phyloP scores from a whole-genome alignment of 805 yeast species.

The Suhomyces kilbournensis region DNA sequence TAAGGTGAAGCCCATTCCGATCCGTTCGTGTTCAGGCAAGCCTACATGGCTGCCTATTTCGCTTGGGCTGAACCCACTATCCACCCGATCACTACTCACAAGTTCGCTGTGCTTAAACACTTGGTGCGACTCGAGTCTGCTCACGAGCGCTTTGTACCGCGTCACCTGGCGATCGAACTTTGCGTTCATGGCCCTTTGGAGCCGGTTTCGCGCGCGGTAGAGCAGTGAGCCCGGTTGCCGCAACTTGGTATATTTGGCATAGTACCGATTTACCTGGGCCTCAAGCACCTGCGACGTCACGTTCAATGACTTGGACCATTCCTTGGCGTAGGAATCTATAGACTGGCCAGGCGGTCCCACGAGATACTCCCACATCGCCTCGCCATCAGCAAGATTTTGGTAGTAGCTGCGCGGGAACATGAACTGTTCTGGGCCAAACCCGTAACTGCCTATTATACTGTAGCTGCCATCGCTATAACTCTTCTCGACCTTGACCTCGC shows the following conservation, averaged over 20 bases:
- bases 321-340: background rate
- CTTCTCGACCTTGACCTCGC: constrained; percentile 11
- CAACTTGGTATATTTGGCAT: constrained; percentile 3
- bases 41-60: constrained; percentile 9
- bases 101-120: constrained; percentile 37
- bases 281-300: constrained; percentile 3
- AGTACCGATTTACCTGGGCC: constrained; percentile 4
- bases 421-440: constrained; percentile 25
- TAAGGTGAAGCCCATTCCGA: constrained; percentile 27
- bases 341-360: constrained; percentile 10
- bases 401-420: constrained; percentile 30
- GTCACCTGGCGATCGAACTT: constrained; percentile 11
- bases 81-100: constrained; percentile 13
- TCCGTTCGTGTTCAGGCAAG: constrained; percentile 22
- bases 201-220: constrained; percentile 4
- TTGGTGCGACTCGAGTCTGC: constrained; percentile 14
- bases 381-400: constrained; percentile 22
- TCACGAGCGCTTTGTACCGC: constrained; percentile 12
- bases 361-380: constrained; percentile 36
- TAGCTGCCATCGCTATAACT: constrained; percentile 26
- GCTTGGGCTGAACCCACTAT: background rate
- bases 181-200: constrained; percentile 10
- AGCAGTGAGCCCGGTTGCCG: constrained; percentile 2
- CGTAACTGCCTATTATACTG: constrained; percentile 25
- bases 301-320: constrained; percentile 12